phyloP scores from a whole-genome alignment of 768 basidiomycete species.

The Gloeopeniophorella convolvens region DNA sequence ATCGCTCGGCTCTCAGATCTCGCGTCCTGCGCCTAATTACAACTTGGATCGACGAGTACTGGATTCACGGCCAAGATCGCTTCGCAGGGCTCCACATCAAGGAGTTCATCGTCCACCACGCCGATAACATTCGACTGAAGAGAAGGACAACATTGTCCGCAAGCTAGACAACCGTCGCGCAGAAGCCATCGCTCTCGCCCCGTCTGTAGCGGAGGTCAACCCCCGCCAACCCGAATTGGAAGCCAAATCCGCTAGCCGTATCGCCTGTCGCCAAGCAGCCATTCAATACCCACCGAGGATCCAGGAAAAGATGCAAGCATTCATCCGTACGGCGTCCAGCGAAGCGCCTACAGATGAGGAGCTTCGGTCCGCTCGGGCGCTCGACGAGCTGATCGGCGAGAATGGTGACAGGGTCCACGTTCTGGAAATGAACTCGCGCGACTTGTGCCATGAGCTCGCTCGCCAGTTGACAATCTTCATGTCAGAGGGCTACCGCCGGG shows the following conservation, averaged over 20 bases:
- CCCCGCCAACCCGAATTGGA: background rate
- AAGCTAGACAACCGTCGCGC: slow-evolving; percentile 5
- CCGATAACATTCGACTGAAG: background rate
- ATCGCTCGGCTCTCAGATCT: slow-evolving; percentile 1
- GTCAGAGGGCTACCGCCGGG: slow-evolving; percentile 12
- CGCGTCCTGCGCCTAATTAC: slow-evolving; percentile 9
- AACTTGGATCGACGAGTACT: slow-evolving; percentile 11
- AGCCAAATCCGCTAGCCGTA: background rate
- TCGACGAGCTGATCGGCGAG: slow-evolving; percentile 1
- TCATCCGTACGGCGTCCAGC: background rate
- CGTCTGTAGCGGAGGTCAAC: background rate
- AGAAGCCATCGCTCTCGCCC: slow-evolving; percentile 4
- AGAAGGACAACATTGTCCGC: slow-evolving; percentile 2
- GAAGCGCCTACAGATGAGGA: slow-evolving; percentile 2
- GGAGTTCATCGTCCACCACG: background rate
- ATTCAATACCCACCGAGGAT: slow-evolving; percentile 5
- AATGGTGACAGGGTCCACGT: background rate
- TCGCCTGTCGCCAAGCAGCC: slow-evolving; percentile 6
- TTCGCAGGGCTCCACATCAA: slow-evolving; percentile 14
- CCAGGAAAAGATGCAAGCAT: background rate
- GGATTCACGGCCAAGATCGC: slow-evolving; percentile 7
- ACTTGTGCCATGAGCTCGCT: slow-evolving; percentile 10
- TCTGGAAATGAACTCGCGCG: slow-evolving; percentile 8
- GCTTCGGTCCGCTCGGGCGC: background rate
- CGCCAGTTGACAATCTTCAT: slow-evolving; percentile 15